Percentiles rank a stretch among this genome's conserved stretches.
Evolutionary conservation across 352 stramenopile genomes (phyloP).

Genomic region (Globisporangium yorkense): DNA sequence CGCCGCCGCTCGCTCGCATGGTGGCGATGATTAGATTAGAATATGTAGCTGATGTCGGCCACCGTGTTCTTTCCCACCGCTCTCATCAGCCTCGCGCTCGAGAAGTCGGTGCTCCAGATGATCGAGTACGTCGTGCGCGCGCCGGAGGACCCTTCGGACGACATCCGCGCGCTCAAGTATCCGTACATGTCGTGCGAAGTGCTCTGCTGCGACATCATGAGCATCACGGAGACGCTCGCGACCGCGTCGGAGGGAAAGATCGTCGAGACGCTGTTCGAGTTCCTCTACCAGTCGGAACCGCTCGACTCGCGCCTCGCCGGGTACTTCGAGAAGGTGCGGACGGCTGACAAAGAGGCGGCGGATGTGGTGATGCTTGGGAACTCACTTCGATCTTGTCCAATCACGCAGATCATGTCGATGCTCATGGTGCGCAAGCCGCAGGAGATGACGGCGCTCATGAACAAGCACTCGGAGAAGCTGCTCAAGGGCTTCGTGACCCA

Average conservation of each 20-base stretch:
- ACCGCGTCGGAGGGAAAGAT: constrained; percentile 46
- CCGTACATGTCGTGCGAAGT: constrained; percentile 98
- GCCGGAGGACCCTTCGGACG: constrained; percentile 41
- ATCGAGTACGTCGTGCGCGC: constrained; percentile 70
- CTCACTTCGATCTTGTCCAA: not conserved
- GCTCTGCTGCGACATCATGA: constrained; percentile 95
- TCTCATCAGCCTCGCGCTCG: constrained; percentile 53
- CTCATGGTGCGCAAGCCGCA: constrained; percentile 86
- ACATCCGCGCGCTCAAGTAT: constrained; percentile 85
- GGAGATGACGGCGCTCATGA: constrained; percentile 79
- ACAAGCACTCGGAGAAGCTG: constrained; percentile 76
- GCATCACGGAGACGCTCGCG: constrained; percentile 90
- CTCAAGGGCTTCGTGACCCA: constrained; percentile 63
- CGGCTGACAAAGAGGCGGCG: too few species aligned
- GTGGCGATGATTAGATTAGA: not conserved
- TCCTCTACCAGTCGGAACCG: constrained; percentile 75
- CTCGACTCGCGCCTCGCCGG: constrained; percentile 92
- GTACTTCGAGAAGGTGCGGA: constrained; percentile 95
- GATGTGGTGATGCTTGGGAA: not conserved
- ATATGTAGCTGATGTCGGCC: too few species aligned
- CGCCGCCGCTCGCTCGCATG: too few species aligned
- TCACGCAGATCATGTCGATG: constrained; percentile 70
- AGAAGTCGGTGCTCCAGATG: constrained; percentile 58
- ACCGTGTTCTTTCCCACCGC: not conserved
- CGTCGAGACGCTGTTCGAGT: constrained; percentile 90